Conservation (phyloP, 495 filamentous ascomycete species). For the Emericellopsis terricola region DNA sequence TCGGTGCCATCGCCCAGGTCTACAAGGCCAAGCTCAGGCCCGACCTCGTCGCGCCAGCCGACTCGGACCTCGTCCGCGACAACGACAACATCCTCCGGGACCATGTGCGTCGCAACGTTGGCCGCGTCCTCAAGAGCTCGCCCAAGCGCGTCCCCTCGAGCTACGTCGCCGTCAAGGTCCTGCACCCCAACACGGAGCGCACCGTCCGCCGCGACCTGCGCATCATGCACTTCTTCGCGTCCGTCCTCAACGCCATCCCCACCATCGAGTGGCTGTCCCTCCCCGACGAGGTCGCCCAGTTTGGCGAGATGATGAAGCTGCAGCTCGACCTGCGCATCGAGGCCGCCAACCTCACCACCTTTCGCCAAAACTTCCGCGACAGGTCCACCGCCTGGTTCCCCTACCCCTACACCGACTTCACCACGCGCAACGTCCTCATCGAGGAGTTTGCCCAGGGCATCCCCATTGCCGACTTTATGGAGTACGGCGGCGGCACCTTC, state of each 20-base stretch:
- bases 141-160: conserved; percentile 74
- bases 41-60: conserved; percentile 45
- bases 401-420: conserved; percentile 80
- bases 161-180: conserved; percentile 92
- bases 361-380: conserved; percentile 79
- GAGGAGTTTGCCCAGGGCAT: conserved; percentile 96
- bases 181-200: conserved; percentile 82
- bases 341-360: conserved; percentile 70
- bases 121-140: conserved; percentile 66
- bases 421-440: conserved; percentile 77
- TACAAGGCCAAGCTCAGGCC: conserved; percentile 89
- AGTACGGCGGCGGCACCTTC: conserved; percentile 81
- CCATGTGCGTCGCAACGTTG: conserved; percentile 64
- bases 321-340: conserved; percentile 95
- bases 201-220: conserved; percentile 73
- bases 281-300: conserved; percentile 84
- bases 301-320: conserved; percentile 96
- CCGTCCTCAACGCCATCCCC: conserved; percentile 67
- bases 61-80: conserved; percentile 29
- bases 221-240: conserved; percentile 90
- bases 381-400: conserved; percentile 91
- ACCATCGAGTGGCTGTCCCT: conserved; percentile 97
- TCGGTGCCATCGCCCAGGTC: conserved; percentile 94
- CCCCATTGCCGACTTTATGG: conserved; percentile 73
- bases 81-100: conserved; percentile 30